phyloP scores from a whole-genome alignment of 495 filamentous ascomycete genomes.

The Ramalina intermedia region DNA sequence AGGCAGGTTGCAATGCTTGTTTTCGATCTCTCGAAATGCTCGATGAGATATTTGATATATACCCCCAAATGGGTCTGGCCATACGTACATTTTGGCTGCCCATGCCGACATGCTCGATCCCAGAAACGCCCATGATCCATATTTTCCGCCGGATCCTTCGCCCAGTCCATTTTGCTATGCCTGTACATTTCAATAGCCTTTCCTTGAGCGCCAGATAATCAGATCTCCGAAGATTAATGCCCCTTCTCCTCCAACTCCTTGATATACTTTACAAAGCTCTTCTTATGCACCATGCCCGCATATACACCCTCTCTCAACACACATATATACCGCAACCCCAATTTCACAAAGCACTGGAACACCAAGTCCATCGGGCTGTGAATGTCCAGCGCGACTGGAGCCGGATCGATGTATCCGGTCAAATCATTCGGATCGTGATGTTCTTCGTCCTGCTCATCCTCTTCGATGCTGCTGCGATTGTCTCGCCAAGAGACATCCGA shows the following conservation, averaged over 20 bases:
- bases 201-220: background rate
- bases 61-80: no score
- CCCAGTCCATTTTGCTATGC: no score
- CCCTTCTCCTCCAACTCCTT: constrained; percentile 52
- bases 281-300: constrained; percentile 91
- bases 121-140: background rate
- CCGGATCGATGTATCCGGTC: constrained; percentile 79
- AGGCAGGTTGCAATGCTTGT: background rate
- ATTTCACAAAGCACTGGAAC: constrained; percentile 92
- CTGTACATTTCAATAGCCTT: no score
- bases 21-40: background rate
- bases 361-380: constrained; percentile 87
- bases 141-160: no score
- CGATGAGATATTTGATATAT: no score
- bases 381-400: constrained; percentile 78
- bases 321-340: constrained; percentile 86
- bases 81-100: background rate
- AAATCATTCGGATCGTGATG: constrained; percentile 67
- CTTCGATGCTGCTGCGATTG: constrained; percentile 38
- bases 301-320: constrained; percentile 72
- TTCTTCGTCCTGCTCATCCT: constrained; percentile 27
- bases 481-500: constrained; percentile 38
- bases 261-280: constrained; percentile 90
- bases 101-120: background rate
- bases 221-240: background rate